Evolutionary conservation across 352 stramenopile species (phyloP).

Genomic region (Blastocystis hominis): DNA sequence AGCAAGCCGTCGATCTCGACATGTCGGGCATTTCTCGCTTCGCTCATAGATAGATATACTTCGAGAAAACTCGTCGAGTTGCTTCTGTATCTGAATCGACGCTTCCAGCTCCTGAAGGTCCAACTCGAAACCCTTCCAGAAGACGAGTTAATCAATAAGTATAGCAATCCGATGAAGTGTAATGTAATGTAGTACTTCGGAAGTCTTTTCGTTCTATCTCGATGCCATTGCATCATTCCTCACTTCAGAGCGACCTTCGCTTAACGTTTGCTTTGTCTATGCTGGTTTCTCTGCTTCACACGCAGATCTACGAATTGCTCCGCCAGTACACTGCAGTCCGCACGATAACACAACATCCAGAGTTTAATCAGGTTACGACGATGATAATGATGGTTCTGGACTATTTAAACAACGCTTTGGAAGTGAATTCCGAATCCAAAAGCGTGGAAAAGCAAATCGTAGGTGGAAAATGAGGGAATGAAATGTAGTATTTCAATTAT

Average conservation of each 20-base stretch:
- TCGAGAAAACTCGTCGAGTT: conserved; percentile 3
- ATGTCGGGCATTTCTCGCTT: background rate
- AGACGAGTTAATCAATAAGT: conserved; percentile 20
- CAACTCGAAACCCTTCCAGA: background rate
- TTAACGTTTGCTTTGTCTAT: background rate
- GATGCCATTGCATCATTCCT: background rate
- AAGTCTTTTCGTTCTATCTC: conserved; percentile 5
- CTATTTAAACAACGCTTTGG: background rate
- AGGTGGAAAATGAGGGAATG: background rate
- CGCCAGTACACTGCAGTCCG: background rate
- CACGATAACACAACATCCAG: background rate
- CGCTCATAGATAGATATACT: background rate
- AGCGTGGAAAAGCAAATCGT: background rate
- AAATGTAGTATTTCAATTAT: background rate
- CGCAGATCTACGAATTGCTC: conserved; percentile 4
- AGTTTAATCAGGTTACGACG: conserved; percentile 30
- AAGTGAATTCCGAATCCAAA: background rate
- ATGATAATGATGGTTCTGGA: conserved; percentile 26
- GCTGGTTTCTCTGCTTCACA: background rate
- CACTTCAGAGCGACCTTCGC: background rate
- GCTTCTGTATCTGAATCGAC: background rate
- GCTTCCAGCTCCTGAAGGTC: background rate
- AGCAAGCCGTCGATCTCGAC: background rate
- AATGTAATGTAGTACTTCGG: conserved; percentile 2
- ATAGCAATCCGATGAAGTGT: background rate